Evolutionary conservation across 2,329 filamentous ascomycete species (phyloP).

Genomic region (Alternaria incomplexa): DNA sequence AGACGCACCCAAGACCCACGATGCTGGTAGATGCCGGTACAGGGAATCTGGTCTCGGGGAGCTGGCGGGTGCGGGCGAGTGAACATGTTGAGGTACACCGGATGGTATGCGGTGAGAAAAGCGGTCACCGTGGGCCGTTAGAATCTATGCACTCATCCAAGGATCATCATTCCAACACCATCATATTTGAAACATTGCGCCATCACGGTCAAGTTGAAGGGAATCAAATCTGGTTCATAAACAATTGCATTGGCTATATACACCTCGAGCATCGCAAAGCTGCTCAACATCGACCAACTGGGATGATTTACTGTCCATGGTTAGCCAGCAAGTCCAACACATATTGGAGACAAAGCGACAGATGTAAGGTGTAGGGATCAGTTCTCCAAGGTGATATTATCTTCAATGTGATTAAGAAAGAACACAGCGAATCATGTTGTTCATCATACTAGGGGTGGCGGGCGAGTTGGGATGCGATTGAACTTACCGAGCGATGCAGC

Average conservation of each 20-base stretch:
- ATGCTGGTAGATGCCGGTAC: conserved; percentile 10
- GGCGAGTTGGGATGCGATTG: background rate
- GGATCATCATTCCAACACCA: background rate
- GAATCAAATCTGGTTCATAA: background rate
- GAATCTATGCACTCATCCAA: background rate
- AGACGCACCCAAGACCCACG: conserved; percentile 4
- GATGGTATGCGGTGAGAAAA: conserved; percentile 16
- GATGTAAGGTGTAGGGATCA: conserved; percentile 48
- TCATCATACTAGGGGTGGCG: conserved; percentile 59
- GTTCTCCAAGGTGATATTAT: conserved; percentile 71
- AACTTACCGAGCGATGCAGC: conserved; percentile 22
- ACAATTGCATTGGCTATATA: conserved; percentile 7
- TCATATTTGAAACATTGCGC: background rate
- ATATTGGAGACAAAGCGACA: background rate
- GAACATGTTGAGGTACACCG: conserved; percentile 6
- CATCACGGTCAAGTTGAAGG: background rate
- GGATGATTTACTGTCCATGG: conserved; percentile 1
- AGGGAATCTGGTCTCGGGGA: conserved; percentile 9
- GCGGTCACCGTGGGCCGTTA: conserved; percentile 15
- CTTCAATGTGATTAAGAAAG: conserved; percentile 67
- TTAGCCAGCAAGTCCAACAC: conserved; percentile 10
- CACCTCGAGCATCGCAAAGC: background rate
- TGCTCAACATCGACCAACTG: background rate
- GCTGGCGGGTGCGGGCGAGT: background rate
- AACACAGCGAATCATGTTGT: conserved; percentile 66